Evolutionary conservation across 1,284 basidiomycete genomes (phyloP), one percentile per base, ranked within the genome.

Genomic region (Pholiota adiposa): DNA sequence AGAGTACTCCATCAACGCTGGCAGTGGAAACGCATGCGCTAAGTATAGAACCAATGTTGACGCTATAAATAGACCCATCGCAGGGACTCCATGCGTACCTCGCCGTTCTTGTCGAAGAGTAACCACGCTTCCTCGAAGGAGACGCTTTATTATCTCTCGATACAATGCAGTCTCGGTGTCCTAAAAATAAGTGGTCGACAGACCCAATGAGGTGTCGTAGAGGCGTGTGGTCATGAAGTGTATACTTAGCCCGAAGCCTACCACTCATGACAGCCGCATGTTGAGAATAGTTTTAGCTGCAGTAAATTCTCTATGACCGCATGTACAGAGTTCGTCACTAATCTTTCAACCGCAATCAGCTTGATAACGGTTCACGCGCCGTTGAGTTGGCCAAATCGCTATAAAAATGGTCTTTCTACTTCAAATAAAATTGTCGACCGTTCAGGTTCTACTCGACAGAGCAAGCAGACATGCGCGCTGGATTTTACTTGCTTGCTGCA

Each of bases 381-480:
- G 12, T 43, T 12, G 40, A 21, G 43, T 38, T 33, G 2, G 25
- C 25, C 18, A 55, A 21, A 19, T 19, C 31, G 11, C 43, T 48
- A 36, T 55, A 55, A 55, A n/a, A 55, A 46, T 46, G 43, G 14
- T 18, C 23, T 8, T 46, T n/a, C 29, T 33, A 50, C 16, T 18
- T 31, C 29, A n/a, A 21, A 21, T 34, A 33, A 23, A 31, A 3
- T 27, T 36, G 19, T 29, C 18, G 16, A 12, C 29, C 31, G 16
- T 3, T 34, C 19, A 25, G 43, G n/a, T 25, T 44, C 34, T 33
- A 38, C 21, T n/a, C 43, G 21, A 6, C 36, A 18, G 21, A 25
- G 36, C n/a, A 44, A 34, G 27, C 19, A 48, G 21, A 40, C 25
- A 58, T 58, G 56, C 56, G 56, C 12, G 40, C 56, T 46, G 56